phyloP scores from a whole-genome alignment of 192 early-diverging fungal genomes.

The Podila verticillata region DNA sequence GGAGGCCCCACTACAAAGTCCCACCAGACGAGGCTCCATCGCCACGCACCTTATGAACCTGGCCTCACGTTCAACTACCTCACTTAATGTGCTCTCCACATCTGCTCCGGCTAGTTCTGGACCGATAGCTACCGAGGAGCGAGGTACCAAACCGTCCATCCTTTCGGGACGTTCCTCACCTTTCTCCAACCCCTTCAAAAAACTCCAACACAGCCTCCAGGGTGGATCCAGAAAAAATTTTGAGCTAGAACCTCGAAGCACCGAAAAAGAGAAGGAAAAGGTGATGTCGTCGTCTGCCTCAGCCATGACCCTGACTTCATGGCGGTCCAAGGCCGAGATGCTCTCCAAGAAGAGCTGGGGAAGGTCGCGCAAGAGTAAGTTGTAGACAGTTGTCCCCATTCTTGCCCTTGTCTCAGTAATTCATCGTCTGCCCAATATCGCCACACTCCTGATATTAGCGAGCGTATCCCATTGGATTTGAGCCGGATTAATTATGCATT shows the following conservation, averaged over 20 bases:
- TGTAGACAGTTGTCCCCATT: conserved; percentile 1
- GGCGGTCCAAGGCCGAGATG: conserved; percentile 50
- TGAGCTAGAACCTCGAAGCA: background rate
- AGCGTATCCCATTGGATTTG: too few species aligned
- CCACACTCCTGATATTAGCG: background rate
- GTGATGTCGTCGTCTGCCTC: conserved; percentile 29
- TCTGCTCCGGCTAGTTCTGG: conserved; percentile 22
- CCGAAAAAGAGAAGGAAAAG: conserved; percentile 21
- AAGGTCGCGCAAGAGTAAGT: conserved; percentile 47
- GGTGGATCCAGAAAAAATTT: background rate
- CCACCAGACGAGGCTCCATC: conserved; percentile 35
- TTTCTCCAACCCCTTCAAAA: conserved; percentile 51
- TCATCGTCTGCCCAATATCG: background rate
- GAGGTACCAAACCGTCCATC: conserved; percentile 18
- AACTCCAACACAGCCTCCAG: conserved; percentile 31
- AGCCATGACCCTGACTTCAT: conserved; percentile 47
- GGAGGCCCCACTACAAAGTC: background rate
- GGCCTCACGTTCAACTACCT: conserved; percentile 34
- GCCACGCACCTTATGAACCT: conserved; percentile 39
- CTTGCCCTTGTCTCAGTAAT: background rate
- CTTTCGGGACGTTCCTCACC: conserved; percentile 17
- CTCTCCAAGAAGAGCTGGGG: conserved; percentile 45
- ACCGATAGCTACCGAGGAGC: background rate
- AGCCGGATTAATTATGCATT: too few species aligned
- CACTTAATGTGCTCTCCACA: conserved; percentile 36